These are phyloP conservation scores for Panicum miliaceum DNA, from an alignment of 176 grass and related monocot species.

Conservation along the genomic window DNA sequence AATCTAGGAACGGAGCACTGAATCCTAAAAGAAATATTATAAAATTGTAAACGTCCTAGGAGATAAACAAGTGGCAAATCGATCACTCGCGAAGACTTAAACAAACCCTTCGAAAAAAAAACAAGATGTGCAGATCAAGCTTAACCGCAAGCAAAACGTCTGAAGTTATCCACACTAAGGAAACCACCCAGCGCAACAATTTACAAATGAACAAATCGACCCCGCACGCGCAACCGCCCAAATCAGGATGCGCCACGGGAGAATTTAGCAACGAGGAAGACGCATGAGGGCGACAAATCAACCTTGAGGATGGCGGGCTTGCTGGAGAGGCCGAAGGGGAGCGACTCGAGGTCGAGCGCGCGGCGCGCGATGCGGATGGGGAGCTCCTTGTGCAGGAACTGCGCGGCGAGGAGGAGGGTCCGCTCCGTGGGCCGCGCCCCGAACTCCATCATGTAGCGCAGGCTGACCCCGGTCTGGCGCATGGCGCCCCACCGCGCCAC, in stretches of 20 bases:
- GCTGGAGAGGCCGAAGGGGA: constrained; percentile 70
- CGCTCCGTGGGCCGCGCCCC: constrained; percentile 66
- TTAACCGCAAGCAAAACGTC: background rate
- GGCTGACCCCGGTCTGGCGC: constrained; percentile 77
- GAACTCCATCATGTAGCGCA: constrained; percentile 92
- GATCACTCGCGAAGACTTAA: background rate
- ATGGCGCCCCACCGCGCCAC: constrained; percentile 70
- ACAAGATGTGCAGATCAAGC: background rate
- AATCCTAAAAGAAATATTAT: constrained; percentile 22
- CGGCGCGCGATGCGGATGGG: constrained; percentile 78
- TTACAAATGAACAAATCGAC: background rate
- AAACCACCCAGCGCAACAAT: background rate
- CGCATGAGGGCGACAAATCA: background rate
- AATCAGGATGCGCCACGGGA: background rate
- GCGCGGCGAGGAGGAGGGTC: constrained; percentile 65
- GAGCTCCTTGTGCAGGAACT: constrained; percentile 86
- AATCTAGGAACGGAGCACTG: constrained; percentile 19
- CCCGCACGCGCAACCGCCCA: background rate
- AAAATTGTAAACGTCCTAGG: constrained; percentile 33
- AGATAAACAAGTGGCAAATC: constrained; percentile 1
- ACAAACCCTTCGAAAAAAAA: background rate
- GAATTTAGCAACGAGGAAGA: background rate
- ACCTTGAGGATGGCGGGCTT: constrained; percentile 75
- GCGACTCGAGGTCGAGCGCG: constrained; percentile 64
- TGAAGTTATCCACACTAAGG: background rate